A percentile compares a stretch with the other conserved stretches of the same genome.
phyloP scores from a whole-genome alignment of 2,329 filamentous ascomycete genomes.

The Phoma sp. region DNA sequence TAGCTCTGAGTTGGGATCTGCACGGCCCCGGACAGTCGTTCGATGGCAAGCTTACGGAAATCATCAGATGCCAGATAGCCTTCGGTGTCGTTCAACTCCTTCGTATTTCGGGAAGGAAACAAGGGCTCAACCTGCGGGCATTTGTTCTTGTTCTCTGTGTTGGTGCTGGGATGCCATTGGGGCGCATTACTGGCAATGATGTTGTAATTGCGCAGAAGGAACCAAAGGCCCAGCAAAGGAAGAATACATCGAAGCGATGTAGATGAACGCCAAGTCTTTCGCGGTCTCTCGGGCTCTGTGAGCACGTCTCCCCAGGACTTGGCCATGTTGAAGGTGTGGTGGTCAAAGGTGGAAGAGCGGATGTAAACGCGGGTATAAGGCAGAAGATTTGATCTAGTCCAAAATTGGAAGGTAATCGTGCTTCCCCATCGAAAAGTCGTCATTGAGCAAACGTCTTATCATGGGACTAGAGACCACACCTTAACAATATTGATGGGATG shows the following conservation, averaged over 20 bases:
- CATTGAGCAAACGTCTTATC: slow-evolving; percentile 1
- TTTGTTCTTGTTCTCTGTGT: slow-evolving; percentile 15
- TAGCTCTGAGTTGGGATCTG: slow-evolving; percentile 63
- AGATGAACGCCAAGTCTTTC: slow-evolving; percentile 7
- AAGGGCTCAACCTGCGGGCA: slow-evolving; percentile 41
- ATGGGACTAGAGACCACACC: background rate
- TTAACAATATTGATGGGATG: no score
- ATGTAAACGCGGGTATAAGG: slow-evolving; percentile 8
- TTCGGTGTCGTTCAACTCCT: slow-evolving; percentile 38
- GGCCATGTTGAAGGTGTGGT: slow-evolving; percentile 22
- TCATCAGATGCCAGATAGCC: slow-evolving; percentile 34
- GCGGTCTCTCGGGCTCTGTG: background rate
- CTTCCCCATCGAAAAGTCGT: slow-evolving; percentile 9
- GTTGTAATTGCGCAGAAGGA: slow-evolving; percentile 25
- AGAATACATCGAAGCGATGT: slow-evolving; percentile 12
- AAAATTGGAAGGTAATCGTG: slow-evolving; percentile 35
- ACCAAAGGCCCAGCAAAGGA: slow-evolving; percentile 13
- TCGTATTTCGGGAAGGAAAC: slow-evolving; percentile 28
- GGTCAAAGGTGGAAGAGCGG: slow-evolving; percentile 4
- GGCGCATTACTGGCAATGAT: slow-evolving; percentile 4
- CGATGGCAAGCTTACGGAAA: slow-evolving; percentile 42
- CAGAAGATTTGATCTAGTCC: background rate
- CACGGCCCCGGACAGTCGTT: slow-evolving; percentile 55
- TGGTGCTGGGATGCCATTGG: slow-evolving; percentile 16
- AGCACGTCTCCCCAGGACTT: slow-evolving; percentile 21